Base-by-base conservation (phyloP, 305 asterid species). In the Euphrasia arctica region DNA sequence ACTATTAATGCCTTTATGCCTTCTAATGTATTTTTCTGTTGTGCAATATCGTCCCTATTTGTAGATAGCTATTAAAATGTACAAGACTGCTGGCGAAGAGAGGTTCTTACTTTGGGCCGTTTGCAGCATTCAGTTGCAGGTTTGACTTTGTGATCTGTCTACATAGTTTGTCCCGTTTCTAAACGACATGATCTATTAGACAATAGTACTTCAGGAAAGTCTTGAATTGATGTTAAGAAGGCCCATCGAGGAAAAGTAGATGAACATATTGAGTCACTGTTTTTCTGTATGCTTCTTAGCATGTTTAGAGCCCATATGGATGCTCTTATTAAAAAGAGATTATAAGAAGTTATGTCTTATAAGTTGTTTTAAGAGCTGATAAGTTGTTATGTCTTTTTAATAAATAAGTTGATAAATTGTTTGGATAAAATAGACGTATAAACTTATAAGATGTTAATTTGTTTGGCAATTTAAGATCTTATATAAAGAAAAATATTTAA, bases 81-180 rank as follows among this genome's bases (percentile, higher is more conserved):
- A 94, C 83, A 94, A 91, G 85, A 74, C 79, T 79, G 83, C 74
- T 69, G 83, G 90, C 54, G 97, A 91, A 80, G 99, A 94, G 75
- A 78, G 95, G 83, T 94, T 88, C 82, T 76, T 91, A 74, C 93
- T 88, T 1, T 94, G 99, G 99, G 96, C 98, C 3, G 96, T 86
- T 76, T 91, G 98, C 89, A 91, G 99, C 80, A 88, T 91, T 77
- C 98, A 86, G 74, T 80, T 94, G 78, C 99, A 94, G 97, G 99
- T 90, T 78, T 58, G 80, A 41, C 67, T 54, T 43, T 65, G 41
- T 36, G 28, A 62, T 39, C 60, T 54, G 36, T 66, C 58, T 71
- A 3, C 63, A 25, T 70, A 54, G 67, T 62, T 67, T 58, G 42
- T 42, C 61, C 39, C 28, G 18, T 55, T 43, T 36, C 45, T 60